Evolutionary conservation across 2,329 filamentous ascomycete genomes (phyloP).

Genomic region (Drechslera avenae): DNA sequence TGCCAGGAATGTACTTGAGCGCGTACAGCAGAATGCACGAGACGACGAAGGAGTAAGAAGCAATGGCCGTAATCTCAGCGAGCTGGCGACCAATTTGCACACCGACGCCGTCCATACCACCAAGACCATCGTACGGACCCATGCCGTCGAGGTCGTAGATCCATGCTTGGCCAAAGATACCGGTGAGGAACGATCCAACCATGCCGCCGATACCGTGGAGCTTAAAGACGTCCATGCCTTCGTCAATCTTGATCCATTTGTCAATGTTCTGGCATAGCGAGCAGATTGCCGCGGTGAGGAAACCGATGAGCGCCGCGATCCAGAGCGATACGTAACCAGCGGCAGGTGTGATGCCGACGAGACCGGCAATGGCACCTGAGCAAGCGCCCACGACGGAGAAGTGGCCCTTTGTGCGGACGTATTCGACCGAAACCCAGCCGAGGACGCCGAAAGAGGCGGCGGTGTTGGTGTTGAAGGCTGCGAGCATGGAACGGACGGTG

Average conservation of each 20-base stretch:
- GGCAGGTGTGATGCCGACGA: constrained; percentile 65
- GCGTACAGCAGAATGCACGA: constrained; percentile 58
- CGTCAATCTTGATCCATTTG: constrained; percentile 61
- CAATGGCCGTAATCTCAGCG: constrained; percentile 61
- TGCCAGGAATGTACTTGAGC: constrained; percentile 60
- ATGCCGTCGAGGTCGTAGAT: constrained; percentile 57
- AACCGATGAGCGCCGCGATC: constrained; percentile 62
- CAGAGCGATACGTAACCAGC: constrained; percentile 60
- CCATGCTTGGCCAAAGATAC: constrained; percentile 60
- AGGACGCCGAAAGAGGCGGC: constrained; percentile 61
- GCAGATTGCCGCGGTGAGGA: constrained; percentile 60
- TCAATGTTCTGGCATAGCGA: constrained; percentile 58
- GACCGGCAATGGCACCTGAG: constrained; percentile 62
- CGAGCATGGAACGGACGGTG: constrained; percentile 60
- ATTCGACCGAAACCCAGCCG: constrained; percentile 61
- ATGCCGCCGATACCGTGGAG: constrained; percentile 64
- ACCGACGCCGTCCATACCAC: constrained; percentile 60
- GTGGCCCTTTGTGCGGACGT: constrained; percentile 57
- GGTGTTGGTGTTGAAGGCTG: constrained; percentile 63
- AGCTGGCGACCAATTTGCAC: constrained; percentile 62
- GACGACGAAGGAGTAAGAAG: constrained; percentile 59
- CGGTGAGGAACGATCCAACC: constrained; percentile 62
- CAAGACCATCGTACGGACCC: constrained; percentile 52
- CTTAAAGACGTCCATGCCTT: constrained; percentile 65
- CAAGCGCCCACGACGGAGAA: constrained; percentile 63